phyloP scores from a whole-genome alignment of 768 basidiomycete genomes.

The Phlebiopsis flavidoalba region DNA sequence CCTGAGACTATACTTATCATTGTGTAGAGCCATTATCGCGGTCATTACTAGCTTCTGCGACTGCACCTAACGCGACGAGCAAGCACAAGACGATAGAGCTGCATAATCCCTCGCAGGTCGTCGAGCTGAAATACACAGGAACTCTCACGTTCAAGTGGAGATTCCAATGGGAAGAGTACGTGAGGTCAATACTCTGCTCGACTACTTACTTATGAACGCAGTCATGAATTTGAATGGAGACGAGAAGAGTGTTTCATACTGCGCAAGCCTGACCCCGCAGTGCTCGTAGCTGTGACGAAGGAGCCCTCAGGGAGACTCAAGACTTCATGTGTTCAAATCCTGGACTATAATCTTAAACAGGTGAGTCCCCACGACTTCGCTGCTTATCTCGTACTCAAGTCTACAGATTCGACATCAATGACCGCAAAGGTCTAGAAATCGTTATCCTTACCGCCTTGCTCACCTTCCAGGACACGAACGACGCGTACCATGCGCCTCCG shows the following conservation, averaged over 20 bases:
- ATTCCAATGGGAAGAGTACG: conserved; percentile 83
- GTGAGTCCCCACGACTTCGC: conserved; percentile 29
- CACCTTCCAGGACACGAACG: conserved; percentile 71
- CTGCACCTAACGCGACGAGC: conserved; percentile 55
- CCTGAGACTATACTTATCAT: neutral
- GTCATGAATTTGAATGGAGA: conserved; percentile 84
- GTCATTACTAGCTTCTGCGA: conserved; percentile 63
- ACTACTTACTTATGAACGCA: conserved; percentile 22
- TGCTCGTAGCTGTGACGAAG: conserved; percentile 77
- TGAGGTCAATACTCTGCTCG: conserved; percentile 11
- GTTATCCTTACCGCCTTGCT: conserved; percentile 70
- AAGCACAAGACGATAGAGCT: conserved; percentile 76
- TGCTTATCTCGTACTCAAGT: neutral
- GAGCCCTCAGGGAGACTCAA: conserved; percentile 65
- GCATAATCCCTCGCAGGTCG: conserved; percentile 62
- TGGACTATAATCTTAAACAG: conserved; percentile 84
- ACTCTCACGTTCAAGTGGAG: conserved; percentile 70
- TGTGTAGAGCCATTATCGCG: conserved; percentile 67
- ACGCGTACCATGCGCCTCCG: conserved; percentile 38
- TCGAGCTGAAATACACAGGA: conserved; percentile 73
- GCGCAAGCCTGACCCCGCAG: conserved; percentile 83
- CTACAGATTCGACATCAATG: conserved; percentile 73
- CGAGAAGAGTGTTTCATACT: conserved; percentile 79
- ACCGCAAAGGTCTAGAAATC: conserved; percentile 83
- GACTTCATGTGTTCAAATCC: conserved; percentile 63